These are phyloP conservation scores for Colletotrichum sp. DNA, from an alignment of 2,329 filamentous ascomycete species.

Conservation along the genomic window DNA sequence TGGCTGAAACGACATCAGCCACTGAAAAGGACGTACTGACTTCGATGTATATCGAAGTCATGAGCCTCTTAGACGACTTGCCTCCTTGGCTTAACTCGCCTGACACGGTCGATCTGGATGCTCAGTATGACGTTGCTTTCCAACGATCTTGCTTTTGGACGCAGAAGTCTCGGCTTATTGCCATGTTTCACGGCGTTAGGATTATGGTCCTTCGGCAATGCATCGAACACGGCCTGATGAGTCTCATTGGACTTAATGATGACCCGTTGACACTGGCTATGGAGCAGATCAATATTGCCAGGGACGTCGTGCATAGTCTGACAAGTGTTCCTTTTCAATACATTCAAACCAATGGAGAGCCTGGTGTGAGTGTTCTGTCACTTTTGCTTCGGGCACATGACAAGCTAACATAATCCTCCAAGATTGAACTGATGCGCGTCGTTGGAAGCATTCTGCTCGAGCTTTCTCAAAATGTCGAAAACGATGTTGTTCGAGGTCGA, in stretches of 20 bases:
- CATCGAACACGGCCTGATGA: not conserved
- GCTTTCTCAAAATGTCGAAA: constrained; percentile 22
- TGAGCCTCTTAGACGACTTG: not conserved
- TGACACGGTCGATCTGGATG: not conserved
- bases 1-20: fast-evolving
- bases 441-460: constrained; percentile 41
- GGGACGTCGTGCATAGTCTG: not conserved
- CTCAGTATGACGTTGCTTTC: not conserved
- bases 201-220: not conserved
- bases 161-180: not conserved
- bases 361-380: not conserved
- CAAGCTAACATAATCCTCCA: not conserved
- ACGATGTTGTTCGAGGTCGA: not conserved
- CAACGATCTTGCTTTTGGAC: not conserved
- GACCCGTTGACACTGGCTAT: not conserved
- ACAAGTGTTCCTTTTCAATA: not conserved
- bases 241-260: not conserved
- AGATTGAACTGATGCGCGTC: constrained; percentile 45
- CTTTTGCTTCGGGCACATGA: no score
- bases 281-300: constrained; percentile 4
- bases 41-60: not conserved
- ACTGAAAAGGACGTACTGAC: no score
- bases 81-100: not conserved
- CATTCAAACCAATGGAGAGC: constrained; percentile 7
- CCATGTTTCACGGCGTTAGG: not conserved